phyloP scores from a whole-genome alignment of 2,329 filamentous ascomycete species.

The Sporothrix brunneoviolacea region DNA sequence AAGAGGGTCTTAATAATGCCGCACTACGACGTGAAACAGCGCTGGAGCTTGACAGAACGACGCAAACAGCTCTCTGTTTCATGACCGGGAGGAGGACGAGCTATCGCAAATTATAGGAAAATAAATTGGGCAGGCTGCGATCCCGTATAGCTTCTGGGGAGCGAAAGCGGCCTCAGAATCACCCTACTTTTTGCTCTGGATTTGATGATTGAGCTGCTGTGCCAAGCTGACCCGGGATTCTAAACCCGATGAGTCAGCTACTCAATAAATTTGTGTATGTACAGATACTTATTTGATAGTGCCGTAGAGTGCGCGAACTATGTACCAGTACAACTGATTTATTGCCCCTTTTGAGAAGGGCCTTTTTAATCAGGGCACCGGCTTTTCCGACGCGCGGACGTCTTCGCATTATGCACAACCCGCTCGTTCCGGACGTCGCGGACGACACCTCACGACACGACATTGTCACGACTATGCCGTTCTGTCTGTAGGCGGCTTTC shows the following conservation, averaged over 20 bases:
- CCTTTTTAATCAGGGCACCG: neutral
- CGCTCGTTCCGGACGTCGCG: slow-evolving; percentile 10
- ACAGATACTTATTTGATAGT: no score
- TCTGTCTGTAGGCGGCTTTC: neutral
- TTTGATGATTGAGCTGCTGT: no score
- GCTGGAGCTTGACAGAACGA: slow-evolving; percentile 1
- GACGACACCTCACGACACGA: slow-evolving; percentile 5
- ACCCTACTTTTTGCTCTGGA: no score
- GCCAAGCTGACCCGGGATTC: no score
- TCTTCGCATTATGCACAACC: neutral
- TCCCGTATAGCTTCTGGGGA: no score
- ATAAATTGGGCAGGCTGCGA: no score
- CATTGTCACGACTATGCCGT: neutral
- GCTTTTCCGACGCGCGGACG: slow-evolving; percentile 9
- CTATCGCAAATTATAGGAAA: neutral
- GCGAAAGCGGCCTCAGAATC: neutral
- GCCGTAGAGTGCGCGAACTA: no score
- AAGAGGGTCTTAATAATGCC: slow-evolving; percentile 14
- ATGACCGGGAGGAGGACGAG: neutral
- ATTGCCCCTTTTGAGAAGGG: no score
- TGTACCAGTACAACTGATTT: no score
- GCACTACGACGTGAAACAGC: slow-evolving; percentile 8
- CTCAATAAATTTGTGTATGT: no score
- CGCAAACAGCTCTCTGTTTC: neutral
- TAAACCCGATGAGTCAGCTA: no score